Conservation (phyloP, 2,329 filamentous ascomycete species). For the Phyllosticta paracitricarpa region DNA sequence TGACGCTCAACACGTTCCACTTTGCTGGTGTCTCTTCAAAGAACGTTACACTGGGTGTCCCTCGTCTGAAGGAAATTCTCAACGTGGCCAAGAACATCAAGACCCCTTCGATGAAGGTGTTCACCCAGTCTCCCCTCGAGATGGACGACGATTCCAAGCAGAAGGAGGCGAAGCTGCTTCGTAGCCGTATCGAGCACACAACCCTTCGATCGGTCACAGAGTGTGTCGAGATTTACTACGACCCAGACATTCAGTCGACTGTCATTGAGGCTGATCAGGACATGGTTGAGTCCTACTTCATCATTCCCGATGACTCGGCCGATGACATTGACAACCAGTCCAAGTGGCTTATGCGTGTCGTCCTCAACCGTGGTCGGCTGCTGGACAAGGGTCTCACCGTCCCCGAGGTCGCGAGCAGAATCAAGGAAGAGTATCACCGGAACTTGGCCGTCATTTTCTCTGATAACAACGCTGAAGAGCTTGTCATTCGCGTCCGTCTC, state of each 20-base stretch:
- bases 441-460: constrained; percentile 92
- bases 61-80: constrained; percentile 97
- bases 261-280: constrained; percentile 80
- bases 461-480: constrained; percentile 93
- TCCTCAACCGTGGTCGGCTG: constrained; percentile 85
- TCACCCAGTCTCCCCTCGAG: background rate
- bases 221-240: constrained; percentile 93
- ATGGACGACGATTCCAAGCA: constrained; percentile 63
- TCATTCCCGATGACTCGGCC: constrained; percentile 77
- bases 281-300: constrained; percentile 94
- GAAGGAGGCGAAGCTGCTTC: constrained; percentile 65
- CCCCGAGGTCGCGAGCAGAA: constrained; percentile 77
- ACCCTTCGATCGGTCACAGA: constrained; percentile 85
- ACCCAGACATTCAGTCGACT: constrained; percentile 78
- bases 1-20: constrained; percentile 99
- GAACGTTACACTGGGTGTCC: constrained; percentile 98
- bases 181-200: constrained; percentile 88
- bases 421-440: constrained; percentile 77
- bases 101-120: constrained; percentile 89
- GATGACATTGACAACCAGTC: constrained; percentile 58
- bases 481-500: constrained; percentile 85
- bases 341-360: constrained; percentile 88
- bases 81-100: constrained; percentile 98
- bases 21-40: constrained; percentile 99
- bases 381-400: constrained; percentile 89